A percentile compares a stretch with the other conserved stretches of the same genome.
phyloP scores from a whole-genome alignment of 331 rosid species.

The Pyrus hybrid region DNA sequence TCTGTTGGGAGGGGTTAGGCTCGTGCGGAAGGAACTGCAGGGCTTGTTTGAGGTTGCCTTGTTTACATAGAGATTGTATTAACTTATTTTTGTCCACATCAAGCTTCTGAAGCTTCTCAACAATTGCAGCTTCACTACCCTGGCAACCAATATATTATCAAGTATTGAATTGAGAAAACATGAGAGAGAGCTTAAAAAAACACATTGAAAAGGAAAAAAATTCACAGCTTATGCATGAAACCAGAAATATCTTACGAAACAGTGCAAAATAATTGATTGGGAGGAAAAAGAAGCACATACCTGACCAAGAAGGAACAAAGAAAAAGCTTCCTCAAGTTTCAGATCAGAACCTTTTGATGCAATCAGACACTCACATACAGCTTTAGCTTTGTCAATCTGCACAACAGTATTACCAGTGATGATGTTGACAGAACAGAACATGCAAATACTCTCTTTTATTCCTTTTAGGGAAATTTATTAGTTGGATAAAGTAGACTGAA shows the following conservation, averaged over 20 bases:
- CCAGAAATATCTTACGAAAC: background rate
- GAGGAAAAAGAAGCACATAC: slow-evolving; percentile 27
- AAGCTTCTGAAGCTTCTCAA: background rate
- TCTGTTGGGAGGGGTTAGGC: slow-evolving; percentile 21
- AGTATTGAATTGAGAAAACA: background rate
- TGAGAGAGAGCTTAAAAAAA: background rate
- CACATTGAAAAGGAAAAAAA: background rate
- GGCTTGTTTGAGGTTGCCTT: slow-evolving; percentile 24
- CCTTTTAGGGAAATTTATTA: background rate
- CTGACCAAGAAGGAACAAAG: slow-evolving; percentile 69
- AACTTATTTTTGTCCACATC: slow-evolving; percentile 12
- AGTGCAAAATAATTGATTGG: background rate
- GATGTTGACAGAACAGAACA: background rate
- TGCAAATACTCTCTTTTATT: background rate
- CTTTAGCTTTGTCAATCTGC: slow-evolving; percentile 70
- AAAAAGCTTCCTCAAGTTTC: slow-evolving; percentile 73
- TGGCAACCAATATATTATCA: background rate
- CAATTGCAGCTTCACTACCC: slow-evolving; percentile 2
- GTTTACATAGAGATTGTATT: slow-evolving; percentile 24
- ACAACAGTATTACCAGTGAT: slow-evolving; percentile 12
- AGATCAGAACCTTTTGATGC: slow-evolving; percentile 67
- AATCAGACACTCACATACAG: slow-evolving; percentile 69
- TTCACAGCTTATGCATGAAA: slow-evolving; percentile 4
- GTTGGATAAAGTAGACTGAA: background rate
- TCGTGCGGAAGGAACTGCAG: slow-evolving; percentile 20